Conservation (phyloP, 139 green algal genomes). For the Micromonas commoda region DNA sequence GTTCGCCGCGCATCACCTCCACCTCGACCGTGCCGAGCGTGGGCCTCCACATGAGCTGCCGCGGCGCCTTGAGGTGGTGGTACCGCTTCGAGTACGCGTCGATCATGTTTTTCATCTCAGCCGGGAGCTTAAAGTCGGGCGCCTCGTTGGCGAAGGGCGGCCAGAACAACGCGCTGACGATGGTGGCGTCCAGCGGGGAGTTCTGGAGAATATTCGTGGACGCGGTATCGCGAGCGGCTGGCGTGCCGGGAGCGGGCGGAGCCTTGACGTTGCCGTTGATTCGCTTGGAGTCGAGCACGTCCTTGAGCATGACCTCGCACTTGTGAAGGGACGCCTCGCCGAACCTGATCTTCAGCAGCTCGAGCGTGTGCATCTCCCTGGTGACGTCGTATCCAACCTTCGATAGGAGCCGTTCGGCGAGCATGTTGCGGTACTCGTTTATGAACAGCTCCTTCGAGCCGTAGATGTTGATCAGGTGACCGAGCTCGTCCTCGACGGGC, state of each 20-base stretch:
- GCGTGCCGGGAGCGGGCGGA: background rate
- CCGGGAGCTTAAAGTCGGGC: slow-evolving; percentile 49
- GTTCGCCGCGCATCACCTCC: slow-evolving; percentile 46
- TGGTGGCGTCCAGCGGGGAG: slow-evolving; percentile 48
- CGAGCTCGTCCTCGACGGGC: slow-evolving; percentile 58
- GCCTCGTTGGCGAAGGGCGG: slow-evolving; percentile 41
- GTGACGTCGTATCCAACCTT: slow-evolving; percentile 68
- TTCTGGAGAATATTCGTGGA: slow-evolving; percentile 9
- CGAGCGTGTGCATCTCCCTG: slow-evolving; percentile 79
- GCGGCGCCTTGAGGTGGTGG: slow-evolving; percentile 70
- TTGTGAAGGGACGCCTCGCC: slow-evolving; percentile 63
- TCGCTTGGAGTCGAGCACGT: slow-evolving; percentile 86
- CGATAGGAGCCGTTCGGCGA: slow-evolving; percentile 73
- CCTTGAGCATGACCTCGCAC: slow-evolving; percentile 75
- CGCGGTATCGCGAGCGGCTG: background rate
- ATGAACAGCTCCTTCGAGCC: slow-evolving; percentile 71
- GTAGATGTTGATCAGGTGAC: slow-evolving; percentile 77
- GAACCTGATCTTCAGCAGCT: slow-evolving; percentile 75
- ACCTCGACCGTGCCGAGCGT: slow-evolving; percentile 68
- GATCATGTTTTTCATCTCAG: slow-evolving; percentile 38
- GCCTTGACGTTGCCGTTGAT: slow-evolving; percentile 65
- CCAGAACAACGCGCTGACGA: slow-evolving; percentile 86
- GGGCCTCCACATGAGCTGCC: slow-evolving; percentile 77
- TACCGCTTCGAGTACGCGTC: slow-evolving; percentile 42
- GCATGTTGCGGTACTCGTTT: slow-evolving; percentile 81